These are phyloP conservation scores for Picochlorum costavermella DNA, from an alignment of 139 green algal genomes.

Conservation along the genomic window DNA sequence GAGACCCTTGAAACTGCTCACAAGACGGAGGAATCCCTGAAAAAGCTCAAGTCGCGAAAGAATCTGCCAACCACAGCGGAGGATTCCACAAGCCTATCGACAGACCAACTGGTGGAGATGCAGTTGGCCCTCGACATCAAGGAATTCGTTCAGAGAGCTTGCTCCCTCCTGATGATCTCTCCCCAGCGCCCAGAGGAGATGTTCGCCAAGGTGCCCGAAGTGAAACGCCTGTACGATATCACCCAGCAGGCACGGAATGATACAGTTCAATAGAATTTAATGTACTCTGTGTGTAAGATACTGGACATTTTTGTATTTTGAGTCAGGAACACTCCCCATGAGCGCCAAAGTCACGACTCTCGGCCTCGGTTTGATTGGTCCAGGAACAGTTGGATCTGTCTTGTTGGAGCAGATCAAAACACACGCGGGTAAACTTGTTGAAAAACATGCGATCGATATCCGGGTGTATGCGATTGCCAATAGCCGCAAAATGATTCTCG, in stretches of 20 bases:
- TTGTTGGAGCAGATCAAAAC: slow-evolving; percentile 77
- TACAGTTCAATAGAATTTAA: neutral
- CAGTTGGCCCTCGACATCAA: slow-evolving; percentile 72
- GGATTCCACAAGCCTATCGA: slow-evolving; percentile 21
- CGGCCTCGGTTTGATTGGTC: slow-evolving; percentile 77
- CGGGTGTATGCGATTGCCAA: slow-evolving; percentile 48
- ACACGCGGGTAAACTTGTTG: slow-evolving; percentile 29
- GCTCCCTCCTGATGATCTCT: neutral
- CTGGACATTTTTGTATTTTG: too few relatives aligned
- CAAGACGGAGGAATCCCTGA: slow-evolving; percentile 81
- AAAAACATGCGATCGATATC: slow-evolving; percentile 36
- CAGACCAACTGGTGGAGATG: slow-evolving; percentile 84
- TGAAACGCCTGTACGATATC: neutral
- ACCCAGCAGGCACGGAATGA: slow-evolving; percentile 13
- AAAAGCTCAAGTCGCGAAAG: slow-evolving; percentile 68
- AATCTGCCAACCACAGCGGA: slow-evolving; percentile 19
- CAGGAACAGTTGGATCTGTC: slow-evolving; percentile 77
- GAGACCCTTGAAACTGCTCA: slow-evolving; percentile 75
- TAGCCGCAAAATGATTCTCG: slow-evolving; percentile 41
- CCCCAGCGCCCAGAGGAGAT: neutral
- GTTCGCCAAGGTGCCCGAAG: too few relatives aligned
- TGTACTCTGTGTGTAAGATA: too few relatives aligned
- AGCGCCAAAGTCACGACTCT: slow-evolving; percentile 18
- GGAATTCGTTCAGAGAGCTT: slow-evolving; percentile 42
- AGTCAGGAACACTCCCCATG: neutral